phyloP scores from a whole-genome alignment of 331 rosid species.

The Quercus lobata region DNA sequence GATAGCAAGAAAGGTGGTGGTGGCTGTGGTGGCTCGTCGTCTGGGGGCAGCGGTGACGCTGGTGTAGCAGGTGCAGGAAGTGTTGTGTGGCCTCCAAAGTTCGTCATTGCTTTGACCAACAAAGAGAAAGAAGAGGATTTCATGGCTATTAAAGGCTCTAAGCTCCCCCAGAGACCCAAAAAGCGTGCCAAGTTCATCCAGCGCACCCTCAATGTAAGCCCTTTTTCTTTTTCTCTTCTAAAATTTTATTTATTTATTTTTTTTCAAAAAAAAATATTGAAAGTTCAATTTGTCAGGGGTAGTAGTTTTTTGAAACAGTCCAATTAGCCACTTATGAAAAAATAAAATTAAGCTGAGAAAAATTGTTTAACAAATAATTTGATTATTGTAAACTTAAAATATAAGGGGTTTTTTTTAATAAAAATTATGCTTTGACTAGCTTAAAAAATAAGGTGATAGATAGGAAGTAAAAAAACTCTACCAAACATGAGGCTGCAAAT shows the following conservation, averaged over 20 bases:
- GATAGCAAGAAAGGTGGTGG: slow-evolving; percentile 89
- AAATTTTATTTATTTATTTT: background rate
- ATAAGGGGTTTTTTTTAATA: no score
- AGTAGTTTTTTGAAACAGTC: background rate
- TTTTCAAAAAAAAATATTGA: background rate
- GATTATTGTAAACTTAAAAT: no score
- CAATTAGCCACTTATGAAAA: background rate
- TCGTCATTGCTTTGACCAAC: slow-evolving; percentile 90
- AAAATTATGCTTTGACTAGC: no score
- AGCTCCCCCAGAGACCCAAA: slow-evolving; percentile 89
- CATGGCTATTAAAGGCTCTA: slow-evolving; percentile 85
- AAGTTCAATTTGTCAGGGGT: background rate
- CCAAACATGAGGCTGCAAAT: background rate
- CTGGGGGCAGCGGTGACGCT: slow-evolving; percentile 75
- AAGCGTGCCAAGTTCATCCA: slow-evolving; percentile 85
- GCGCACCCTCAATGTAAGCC: slow-evolving; percentile 90
- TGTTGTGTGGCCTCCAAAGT: slow-evolving; percentile 91
- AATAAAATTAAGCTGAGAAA: background rate
- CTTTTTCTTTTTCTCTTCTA: background rate
- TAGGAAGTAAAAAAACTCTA: no score
- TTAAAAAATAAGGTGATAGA: no score
- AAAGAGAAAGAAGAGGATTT: slow-evolving; percentile 98
- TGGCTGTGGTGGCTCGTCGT: slow-evolving; percentile 64
- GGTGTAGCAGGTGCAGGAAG: slow-evolving; percentile 59
- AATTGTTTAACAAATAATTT: no score